phyloP scores from a whole-genome alignment of 805 yeast genomes.

The Kodamaea neixiangensis region DNA sequence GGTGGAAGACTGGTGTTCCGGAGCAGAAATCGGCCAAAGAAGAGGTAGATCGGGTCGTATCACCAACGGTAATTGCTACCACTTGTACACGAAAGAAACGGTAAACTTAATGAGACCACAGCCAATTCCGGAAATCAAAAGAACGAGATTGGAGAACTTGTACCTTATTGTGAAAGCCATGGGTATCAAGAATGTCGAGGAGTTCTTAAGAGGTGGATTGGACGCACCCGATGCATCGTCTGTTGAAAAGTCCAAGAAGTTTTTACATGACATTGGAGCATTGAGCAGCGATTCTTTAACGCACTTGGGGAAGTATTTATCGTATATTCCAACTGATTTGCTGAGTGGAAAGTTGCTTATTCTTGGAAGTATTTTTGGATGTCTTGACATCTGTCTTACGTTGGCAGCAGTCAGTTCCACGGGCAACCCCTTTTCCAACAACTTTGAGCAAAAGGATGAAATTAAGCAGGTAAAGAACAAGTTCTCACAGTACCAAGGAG shows the following conservation, averaged over 20 bases:
- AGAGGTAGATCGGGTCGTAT: constrained; percentile 99
- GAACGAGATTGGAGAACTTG: constrained; percentile 81
- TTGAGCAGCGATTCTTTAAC: constrained; percentile 56
- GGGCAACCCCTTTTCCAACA: constrained; percentile 71
- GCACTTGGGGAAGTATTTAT: constrained; percentile 74
- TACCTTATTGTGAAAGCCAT: constrained; percentile 84
- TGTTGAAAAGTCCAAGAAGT: constrained; percentile 50
- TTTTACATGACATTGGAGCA: constrained; percentile 74
- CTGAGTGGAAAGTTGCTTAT: constrained; percentile 81
- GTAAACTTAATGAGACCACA: constrained; percentile 58
- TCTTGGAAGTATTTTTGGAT: constrained; percentile 79
- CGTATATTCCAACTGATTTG: constrained; percentile 83
- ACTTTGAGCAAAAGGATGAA: constrained; percentile 62
- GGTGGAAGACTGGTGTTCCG: constrained; percentile 82
- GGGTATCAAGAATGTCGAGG: constrained; percentile 74
- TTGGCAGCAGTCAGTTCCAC: constrained; percentile 75
- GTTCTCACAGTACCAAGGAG: constrained; percentile 64
- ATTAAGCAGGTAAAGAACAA: constrained; percentile 49
- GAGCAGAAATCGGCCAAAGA: constrained; percentile 87
- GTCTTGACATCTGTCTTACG: constrained; percentile 74
- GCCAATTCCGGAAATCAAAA: constrained; percentile 86
- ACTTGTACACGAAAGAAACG: constrained; percentile 67
- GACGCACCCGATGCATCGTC: constrained; percentile 72
- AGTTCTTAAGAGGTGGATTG: constrained; percentile 70
- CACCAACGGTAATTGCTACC: constrained; percentile 76